phyloP scores from a whole-genome alignment of 371 early-diverging fungal genomes.

The Apophysomyces trapeziformis region DNA sequence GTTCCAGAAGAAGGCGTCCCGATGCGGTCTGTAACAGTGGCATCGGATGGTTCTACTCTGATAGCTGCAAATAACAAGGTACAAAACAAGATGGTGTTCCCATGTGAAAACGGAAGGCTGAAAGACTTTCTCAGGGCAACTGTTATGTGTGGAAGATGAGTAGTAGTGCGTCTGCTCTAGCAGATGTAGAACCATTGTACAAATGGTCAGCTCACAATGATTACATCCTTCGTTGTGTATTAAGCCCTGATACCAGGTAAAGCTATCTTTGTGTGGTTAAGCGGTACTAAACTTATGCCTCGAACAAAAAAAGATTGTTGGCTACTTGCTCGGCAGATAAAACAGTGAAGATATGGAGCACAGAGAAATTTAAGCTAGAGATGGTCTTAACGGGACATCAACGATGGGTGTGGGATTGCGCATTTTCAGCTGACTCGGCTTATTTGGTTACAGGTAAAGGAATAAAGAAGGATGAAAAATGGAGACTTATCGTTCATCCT shows the following conservation, averaged over 20 bases:
- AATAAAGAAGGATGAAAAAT: not conserved
- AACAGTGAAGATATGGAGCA: slow-evolving; percentile 77
- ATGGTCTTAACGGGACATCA: slow-evolving; percentile 84
- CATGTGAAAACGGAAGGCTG: too few relatives aligned
- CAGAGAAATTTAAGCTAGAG: slow-evolving; percentile 67
- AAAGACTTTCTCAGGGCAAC: slow-evolving; percentile 58
- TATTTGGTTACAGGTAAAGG: slow-evolving; percentile 81
- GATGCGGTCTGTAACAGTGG: slow-evolving; percentile 88
- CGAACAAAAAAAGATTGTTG: slow-evolving; percentile 53
- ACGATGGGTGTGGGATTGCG: slow-evolving; percentile 95
- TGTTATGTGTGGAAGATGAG: slow-evolving; percentile 88
- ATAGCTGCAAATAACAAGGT: slow-evolving; percentile 93
- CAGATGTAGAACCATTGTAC: slow-evolving; percentile 74
- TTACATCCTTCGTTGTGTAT: slow-evolving; percentile 81
- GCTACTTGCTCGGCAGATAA: slow-evolving; percentile 92
- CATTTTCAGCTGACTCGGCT: slow-evolving; percentile 91
- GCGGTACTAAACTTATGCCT: not conserved
- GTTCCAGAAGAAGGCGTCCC: slow-evolving; percentile 90
- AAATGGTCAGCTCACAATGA: slow-evolving; percentile 81
- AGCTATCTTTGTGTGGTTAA: not conserved
- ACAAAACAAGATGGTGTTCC: not conserved
- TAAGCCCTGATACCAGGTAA: slow-evolving; percentile 85
- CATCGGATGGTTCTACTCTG: slow-evolving; percentile 86
- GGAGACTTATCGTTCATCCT: not conserved
- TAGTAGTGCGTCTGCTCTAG: slow-evolving; percentile 48